phyloP scores from a whole-genome alignment of 2,329 filamentous ascomycete species.

The Samsoniella hepiali region DNA sequence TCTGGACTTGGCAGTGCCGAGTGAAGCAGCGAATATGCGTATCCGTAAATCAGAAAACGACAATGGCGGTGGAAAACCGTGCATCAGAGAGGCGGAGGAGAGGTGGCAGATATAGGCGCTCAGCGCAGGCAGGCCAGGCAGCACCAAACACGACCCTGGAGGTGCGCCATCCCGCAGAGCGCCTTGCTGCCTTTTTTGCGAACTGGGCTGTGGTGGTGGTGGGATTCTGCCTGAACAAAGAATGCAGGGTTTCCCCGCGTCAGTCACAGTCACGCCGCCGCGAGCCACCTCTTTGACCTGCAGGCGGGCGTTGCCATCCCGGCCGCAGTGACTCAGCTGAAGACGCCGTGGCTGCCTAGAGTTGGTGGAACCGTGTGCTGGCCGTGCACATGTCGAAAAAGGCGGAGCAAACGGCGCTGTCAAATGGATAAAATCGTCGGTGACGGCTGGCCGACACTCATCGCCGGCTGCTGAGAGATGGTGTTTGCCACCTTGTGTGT shows the following conservation, averaged over 20 bases:
- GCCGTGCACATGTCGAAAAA: not conserved
- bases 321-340: slow-evolving; percentile 11
- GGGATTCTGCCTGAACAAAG: not conserved
- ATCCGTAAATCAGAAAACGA: not conserved
- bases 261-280: not conserved
- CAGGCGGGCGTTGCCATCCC: not conserved
- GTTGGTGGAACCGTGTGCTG: not conserved
- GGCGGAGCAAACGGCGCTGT: not conserved
- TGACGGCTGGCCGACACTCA: not conserved
- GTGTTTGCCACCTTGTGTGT: not conserved
- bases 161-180: not conserved
- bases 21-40: not conserved
- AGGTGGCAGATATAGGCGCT: not conserved
- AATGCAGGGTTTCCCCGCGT: not conserved
- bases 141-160: not conserved
- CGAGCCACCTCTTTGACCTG: not conserved
- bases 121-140: slow-evolving; percentile 12
- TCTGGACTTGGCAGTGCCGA: not conserved
- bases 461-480: not conserved
- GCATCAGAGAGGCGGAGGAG: not conserved
- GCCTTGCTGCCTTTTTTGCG: slow-evolving; percentile 5
- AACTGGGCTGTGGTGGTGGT: not conserved
- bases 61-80: not conserved
- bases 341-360: slow-evolving; percentile 11
- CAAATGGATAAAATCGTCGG: not conserved